A percentile compares a stretch with the other conserved stretches of the same genome.
phyloP scores from a whole-genome alignment of 1,139 yeast species.

The Suhomyces taliae region DNA sequence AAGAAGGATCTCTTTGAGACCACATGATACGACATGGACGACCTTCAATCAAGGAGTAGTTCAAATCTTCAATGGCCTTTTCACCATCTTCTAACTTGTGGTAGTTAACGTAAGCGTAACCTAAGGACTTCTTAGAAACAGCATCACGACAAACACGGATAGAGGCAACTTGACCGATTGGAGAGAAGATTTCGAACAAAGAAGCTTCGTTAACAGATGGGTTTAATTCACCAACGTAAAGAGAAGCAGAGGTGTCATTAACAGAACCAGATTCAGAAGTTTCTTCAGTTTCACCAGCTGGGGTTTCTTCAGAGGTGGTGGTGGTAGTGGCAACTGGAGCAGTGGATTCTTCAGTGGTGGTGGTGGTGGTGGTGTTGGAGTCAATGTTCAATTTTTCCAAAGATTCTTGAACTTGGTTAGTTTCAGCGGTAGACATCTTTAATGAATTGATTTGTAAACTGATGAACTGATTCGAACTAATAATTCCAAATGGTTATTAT shows the following conservation, averaged over 20 bases:
- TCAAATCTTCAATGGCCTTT: constrained; percentile 92
- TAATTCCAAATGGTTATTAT: background rate
- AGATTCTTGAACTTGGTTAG: constrained; percentile 54
- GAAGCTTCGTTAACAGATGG: constrained; percentile 92
- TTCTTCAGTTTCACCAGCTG: constrained; percentile 27
- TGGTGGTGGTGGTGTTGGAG: constrained; percentile 22
- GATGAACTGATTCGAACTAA: background rate
- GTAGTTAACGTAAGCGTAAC: constrained; percentile 98
- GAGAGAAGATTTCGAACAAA: constrained; percentile 91
- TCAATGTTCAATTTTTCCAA: constrained; percentile 54
- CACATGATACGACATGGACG: constrained; percentile 99
- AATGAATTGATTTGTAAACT: background rate
- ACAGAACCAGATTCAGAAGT: constrained; percentile 35
- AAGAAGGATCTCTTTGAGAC: constrained; percentile 98
- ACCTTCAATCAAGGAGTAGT: constrained; percentile 92
- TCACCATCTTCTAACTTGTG: constrained; percentile 89
- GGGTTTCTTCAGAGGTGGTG: constrained; percentile 22
- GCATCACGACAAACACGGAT: constrained; percentile 99
- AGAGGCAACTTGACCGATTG: constrained; percentile 93
- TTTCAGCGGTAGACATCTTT: constrained; percentile 49
- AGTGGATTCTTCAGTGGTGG: constrained; percentile 21
- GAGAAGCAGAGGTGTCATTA: constrained; percentile 71
- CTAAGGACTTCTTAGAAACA: constrained; percentile 92
- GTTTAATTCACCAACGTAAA: constrained; percentile 97
- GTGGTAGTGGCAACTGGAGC: background rate